Conservation (phyloP, 257 asterid genomes). For the Oldenlandia corymbosa region DNA sequence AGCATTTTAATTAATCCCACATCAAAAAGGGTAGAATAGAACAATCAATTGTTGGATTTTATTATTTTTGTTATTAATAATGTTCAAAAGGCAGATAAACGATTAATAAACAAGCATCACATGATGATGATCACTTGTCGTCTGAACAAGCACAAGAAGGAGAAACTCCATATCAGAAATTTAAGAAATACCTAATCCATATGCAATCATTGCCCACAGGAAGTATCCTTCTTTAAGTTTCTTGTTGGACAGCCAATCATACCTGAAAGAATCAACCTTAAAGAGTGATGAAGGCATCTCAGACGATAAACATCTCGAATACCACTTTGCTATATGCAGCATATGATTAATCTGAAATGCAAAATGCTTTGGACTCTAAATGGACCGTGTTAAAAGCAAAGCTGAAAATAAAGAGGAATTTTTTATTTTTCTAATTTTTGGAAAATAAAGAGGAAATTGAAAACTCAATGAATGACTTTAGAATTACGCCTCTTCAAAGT, state of each 20-base stretch:
- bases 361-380: neutral
- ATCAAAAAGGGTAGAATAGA: neutral
- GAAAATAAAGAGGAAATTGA: no score
- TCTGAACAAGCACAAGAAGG: neutral
- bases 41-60: neutral
- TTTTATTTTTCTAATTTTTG: no score
- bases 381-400: neutral
- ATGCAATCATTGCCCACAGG: conserved; percentile 85
- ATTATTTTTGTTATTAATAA: no score
- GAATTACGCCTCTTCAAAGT: no score
- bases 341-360: neutral
- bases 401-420: no score
- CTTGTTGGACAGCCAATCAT: conserved; percentile 85
- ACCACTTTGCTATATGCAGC: neutral
- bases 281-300: neutral
- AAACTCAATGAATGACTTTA: no score
- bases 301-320: conserved; percentile 10
- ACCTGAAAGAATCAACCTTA: conserved; percentile 43
- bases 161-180: conserved; percentile 2
- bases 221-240: conserved; percentile 75
- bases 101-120: neutral
- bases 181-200: conserved; percentile 59
- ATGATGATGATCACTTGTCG: neutral
- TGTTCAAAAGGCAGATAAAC: neutral
- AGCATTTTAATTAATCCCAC: neutral